phyloP scores from a whole-genome alignment of 129 eudicot species.

The Heracleum sosnowskyi region DNA sequence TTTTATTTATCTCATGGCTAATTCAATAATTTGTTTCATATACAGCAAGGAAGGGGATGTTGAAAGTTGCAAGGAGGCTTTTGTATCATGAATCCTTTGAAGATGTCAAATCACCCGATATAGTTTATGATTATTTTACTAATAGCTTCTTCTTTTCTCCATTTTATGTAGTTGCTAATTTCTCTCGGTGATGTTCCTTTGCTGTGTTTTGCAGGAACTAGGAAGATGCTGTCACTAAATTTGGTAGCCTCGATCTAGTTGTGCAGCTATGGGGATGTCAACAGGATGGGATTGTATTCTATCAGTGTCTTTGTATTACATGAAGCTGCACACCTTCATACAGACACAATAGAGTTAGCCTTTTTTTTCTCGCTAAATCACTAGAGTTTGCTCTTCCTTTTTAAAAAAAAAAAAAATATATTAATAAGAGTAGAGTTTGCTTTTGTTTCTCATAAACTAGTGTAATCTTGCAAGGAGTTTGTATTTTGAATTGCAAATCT shows the following conservation, averaged over 20 bases:
- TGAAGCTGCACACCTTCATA: background rate
- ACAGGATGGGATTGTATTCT: background rate
- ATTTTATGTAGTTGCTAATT: background rate
- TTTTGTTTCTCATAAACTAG: background rate
- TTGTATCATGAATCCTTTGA: slow-evolving; percentile 33
- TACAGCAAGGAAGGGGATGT: slow-evolving; percentile 25
- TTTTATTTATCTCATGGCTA: slow-evolving; percentile 11
- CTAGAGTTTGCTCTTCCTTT: background rate
- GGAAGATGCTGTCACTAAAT: background rate
- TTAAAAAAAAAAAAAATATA: no score
- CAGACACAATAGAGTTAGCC: background rate
- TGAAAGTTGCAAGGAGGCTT: slow-evolving; percentile 38
- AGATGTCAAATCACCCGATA: background rate
- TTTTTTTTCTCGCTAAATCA: background rate
- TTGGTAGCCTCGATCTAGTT: background rate
- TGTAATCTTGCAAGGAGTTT: background rate
- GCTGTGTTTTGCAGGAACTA: background rate
- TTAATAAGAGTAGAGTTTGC: background rate
- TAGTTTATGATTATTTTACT: background rate
- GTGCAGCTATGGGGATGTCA: background rate
- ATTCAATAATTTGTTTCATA: slow-evolving; percentile 17
- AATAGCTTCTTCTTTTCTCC: background rate
- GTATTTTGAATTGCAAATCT: background rate
- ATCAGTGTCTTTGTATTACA: background rate
- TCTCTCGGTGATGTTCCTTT: background rate